These are phyloP conservation scores for Calonectria multiphialidica DNA, from an alignment of 2,329 filamentous ascomycete genomes.

Conservation along the genomic window DNA sequence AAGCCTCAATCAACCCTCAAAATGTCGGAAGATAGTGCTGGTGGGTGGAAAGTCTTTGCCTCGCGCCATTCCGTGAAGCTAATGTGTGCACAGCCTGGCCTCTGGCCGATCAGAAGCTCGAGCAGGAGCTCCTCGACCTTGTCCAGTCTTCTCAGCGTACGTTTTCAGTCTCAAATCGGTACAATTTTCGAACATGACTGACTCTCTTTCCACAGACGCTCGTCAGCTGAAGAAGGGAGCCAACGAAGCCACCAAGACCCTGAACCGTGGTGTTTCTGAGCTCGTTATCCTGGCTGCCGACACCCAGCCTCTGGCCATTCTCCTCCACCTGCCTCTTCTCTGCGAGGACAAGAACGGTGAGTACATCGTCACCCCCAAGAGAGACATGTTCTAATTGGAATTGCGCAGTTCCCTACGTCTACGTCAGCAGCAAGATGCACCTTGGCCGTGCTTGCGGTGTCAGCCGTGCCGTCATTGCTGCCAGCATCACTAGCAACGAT, in stretches of 20 bases:
- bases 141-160: constrained; percentile 75
- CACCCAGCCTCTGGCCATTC: constrained; percentile 86
- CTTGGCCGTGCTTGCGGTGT: constrained; percentile 93
- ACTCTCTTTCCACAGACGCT: constrained; percentile 55
- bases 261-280: constrained; percentile 92
- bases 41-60: constrained; percentile 23
- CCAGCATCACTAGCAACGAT: constrained; percentile 92
- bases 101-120: constrained; percentile 78
- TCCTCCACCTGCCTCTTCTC: constrained; percentile 89
- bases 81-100: constrained; percentile 70
- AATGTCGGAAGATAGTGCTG: constrained; percentile 45
- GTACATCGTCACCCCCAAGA: constrained; percentile 8
- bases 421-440: constrained; percentile 82
- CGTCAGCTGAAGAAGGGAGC: constrained; percentile 90
- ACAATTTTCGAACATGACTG: constrained; percentile 17
- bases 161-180: constrained; percentile 30
- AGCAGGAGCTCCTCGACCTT: constrained; percentile 86
- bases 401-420: constrained; percentile 67
- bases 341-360: constrained; percentile 80
- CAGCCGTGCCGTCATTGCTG: constrained; percentile 86
- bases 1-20: constrained; percentile 29
- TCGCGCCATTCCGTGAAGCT: constrained; percentile 15
- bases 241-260: constrained; percentile 79
- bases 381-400: constrained; percentile 26
- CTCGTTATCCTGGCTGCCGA: constrained; percentile 91